These are phyloP conservation scores for Clarireedia hainanense DNA, from an alignment of 2,329 filamentous ascomycete species.

Conservation along the genomic window DNA sequence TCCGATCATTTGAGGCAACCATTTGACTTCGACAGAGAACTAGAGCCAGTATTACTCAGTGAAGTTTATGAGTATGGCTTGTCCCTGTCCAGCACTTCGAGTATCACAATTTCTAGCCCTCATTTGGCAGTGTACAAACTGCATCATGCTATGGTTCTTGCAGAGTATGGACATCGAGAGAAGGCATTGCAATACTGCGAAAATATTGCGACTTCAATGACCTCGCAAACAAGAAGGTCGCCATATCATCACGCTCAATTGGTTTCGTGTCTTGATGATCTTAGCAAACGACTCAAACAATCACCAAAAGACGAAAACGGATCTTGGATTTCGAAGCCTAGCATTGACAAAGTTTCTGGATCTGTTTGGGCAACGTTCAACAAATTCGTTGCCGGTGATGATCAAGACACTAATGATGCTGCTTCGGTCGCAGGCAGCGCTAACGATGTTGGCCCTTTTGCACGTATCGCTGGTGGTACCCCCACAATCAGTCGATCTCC, in stretches of 20 bases:
- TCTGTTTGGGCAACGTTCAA: constrained; percentile 90
- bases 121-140: constrained; percentile 90
- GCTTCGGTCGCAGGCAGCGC: constrained; percentile 48
- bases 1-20: constrained; percentile 69
- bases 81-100: constrained; percentile 56
- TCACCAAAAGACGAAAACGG: constrained; percentile 73
- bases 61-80: constrained; percentile 91
- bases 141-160: constrained; percentile 74
- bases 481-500: constrained; percentile 68
- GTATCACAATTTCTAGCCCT: constrained; percentile 53
- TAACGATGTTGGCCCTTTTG: constrained; percentile 68
- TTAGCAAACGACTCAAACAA: constrained; percentile 75
- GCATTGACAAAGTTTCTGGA: constrained; percentile 90
- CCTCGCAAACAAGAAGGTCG: constrained; percentile 73
- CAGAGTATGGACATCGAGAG: constrained; percentile 72
- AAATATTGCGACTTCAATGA: constrained; percentile 66
- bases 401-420: constrained; percentile 57
- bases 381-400: constrained; percentile 91
- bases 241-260: constrained; percentile 77
- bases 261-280: constrained; percentile 70
- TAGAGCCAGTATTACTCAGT: constrained; percentile 84
- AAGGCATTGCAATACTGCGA: constrained; percentile 93
- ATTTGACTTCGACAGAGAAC: constrained; percentile 67
- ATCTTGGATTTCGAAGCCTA: constrained; percentile 92
- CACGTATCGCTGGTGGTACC: constrained; percentile 68